phyloP scores from a whole-genome alignment of 2,329 filamentous ascomycete genomes.

The Zopfia rhizophila region DNA sequence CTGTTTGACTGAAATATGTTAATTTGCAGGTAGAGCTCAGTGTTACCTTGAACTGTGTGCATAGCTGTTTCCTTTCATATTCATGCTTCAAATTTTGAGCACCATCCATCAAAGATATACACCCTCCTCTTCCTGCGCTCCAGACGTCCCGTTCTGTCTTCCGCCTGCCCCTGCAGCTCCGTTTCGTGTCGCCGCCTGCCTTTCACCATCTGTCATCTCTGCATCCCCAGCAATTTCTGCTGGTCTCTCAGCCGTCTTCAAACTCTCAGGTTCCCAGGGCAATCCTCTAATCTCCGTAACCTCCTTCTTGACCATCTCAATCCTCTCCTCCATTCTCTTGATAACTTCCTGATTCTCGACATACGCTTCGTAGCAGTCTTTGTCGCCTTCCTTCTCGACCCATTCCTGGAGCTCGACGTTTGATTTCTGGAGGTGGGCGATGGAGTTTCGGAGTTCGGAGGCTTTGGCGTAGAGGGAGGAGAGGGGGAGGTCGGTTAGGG shows the following conservation, averaged over 20 bases:
- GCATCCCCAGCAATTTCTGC: constrained; percentile 17
- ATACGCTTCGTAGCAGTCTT: constrained; percentile 79
- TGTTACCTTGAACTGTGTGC: too few relatives aligned
- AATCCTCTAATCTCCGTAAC: constrained; percentile 69
- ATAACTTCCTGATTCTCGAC: constrained; percentile 77
- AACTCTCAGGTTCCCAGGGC: constrained; percentile 59
- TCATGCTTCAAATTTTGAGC: too few relatives aligned
- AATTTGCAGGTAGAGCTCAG: too few relatives aligned
- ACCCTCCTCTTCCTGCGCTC: constrained; percentile 22
- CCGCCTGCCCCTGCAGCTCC: constrained; percentile 1
- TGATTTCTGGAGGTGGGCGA: constrained; percentile 77
- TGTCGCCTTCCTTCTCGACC: constrained; percentile 63
- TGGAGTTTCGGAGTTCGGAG: constrained; percentile 78
- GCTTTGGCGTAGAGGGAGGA: constrained; percentile 77
- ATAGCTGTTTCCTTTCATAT: too few relatives aligned
- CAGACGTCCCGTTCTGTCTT: constrained; percentile 7
- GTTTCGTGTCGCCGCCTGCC: constrained; percentile 5
- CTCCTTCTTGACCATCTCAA: constrained; percentile 71
- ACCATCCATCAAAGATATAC: constrained; percentile 24
- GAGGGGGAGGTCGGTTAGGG: constrained; percentile 73
- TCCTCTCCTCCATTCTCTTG: constrained; percentile 72
- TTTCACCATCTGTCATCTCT: constrained; percentile 7
- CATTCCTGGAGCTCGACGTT: constrained; percentile 78
- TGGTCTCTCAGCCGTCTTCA: constrained; percentile 27
- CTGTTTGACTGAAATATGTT: too few relatives aligned